phyloP scores from a whole-genome alignment of 2,329 filamentous ascomycete genomes.

The Colletotrichum theobromicola region DNA sequence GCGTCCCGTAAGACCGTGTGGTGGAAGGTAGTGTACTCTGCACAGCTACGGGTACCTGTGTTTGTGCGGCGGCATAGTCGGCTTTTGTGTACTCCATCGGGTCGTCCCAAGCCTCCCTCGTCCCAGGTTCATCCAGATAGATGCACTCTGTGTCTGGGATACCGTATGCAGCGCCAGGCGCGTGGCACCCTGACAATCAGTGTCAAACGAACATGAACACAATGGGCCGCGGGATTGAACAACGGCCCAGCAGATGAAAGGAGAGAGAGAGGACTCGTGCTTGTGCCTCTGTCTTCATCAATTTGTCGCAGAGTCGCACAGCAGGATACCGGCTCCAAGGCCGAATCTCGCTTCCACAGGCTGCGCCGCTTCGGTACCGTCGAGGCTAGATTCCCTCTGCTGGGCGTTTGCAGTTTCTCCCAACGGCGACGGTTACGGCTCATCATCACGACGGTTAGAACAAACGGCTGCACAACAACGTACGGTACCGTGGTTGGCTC shows the following conservation, averaged over 20 bases:
- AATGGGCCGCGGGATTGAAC: not conserved
- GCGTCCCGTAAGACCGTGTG: not conserved
- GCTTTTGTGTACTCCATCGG: not conserved
- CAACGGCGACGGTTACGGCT: not conserved
- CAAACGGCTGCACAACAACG: not conserved
- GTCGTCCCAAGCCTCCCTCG: not conserved
- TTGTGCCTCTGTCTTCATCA: not conserved
- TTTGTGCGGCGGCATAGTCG: not conserved
- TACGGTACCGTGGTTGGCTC: not conserved
- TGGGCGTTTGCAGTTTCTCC: not conserved
- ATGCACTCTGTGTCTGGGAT: not conserved
- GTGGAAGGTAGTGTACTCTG: no score
- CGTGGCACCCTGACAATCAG: conserved; percentile 11
- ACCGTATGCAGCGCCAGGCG: not conserved
- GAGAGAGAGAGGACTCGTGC: not conserved
- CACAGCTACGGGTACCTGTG: conserved; percentile 3
- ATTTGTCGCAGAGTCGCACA: not conserved
- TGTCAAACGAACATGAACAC: not conserved
- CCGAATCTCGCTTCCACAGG: not conserved
- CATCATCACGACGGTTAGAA: not conserved
- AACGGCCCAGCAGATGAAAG: not conserved
- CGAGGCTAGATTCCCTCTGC: not conserved
- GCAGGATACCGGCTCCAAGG: not conserved
- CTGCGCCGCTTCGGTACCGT: not conserved
- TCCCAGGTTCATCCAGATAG: not conserved